These are phyloP conservation scores for Vanderwaltozyma verrucispora DNA, from an alignment of 805 yeast species.

Conservation along the genomic window DNA sequence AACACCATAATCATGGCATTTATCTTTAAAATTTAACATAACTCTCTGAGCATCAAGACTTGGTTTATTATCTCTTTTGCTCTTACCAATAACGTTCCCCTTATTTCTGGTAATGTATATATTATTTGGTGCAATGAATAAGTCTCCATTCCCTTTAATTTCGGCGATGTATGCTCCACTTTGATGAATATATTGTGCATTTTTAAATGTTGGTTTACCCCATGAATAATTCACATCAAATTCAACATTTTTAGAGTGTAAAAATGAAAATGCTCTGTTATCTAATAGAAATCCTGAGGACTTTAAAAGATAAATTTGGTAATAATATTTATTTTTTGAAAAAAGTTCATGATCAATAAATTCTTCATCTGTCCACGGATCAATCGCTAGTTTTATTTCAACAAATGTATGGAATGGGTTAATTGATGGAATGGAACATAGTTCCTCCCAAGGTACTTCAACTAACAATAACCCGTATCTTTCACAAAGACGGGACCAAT, in stretches of 20 bases:
- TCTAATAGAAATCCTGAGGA: conserved; percentile 71
- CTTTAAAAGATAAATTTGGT: conserved; percentile 65
- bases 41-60: conserved; percentile 60
- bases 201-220: conserved; percentile 78
- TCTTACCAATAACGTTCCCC: conserved; percentile 24
- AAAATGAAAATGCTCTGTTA: conserved; percentile 59
- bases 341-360: conserved; percentile 35
- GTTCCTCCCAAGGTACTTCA: conserved; percentile 86
- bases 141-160: conserved; percentile 63
- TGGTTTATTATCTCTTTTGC: conserved; percentile 25
- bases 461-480: conserved; percentile 72
- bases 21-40: conserved; percentile 55
- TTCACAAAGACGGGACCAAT: conserved; percentile 77
- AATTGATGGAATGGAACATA: conserved; percentile 59
- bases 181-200: conserved; percentile 80
- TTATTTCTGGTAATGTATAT: conserved; percentile 68
- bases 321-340: conserved; percentile 50
- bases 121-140: conserved; percentile 80
- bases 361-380: conserved; percentile 62
- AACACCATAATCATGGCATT: conserved; percentile 43
- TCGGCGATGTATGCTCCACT: conserved; percentile 90
- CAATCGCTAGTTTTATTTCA: conserved; percentile 50
- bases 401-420: conserved; percentile 88
- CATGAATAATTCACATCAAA: conserved; percentile 77
- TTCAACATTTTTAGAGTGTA: conserved; percentile 36